phyloP scores from a whole-genome alignment of 345 rosid species.

The Dimocarpus longan region DNA sequence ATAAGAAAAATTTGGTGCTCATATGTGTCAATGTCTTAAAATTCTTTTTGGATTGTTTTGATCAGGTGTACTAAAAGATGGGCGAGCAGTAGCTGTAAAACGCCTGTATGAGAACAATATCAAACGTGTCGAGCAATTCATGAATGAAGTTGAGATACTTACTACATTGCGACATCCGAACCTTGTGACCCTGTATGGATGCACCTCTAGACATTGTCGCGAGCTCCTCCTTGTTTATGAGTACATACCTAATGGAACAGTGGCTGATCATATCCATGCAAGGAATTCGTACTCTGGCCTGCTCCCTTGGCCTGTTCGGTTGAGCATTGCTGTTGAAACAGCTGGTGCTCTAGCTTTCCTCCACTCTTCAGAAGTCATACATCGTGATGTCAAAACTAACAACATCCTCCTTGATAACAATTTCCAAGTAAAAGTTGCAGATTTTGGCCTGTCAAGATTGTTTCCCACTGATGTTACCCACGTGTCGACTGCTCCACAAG shows the following conservation, averaged over 20 bases:
- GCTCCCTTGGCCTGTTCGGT: too few species aligned
- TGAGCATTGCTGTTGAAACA: conserved; percentile 30
- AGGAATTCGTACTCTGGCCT: too few species aligned
- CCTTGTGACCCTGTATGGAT: conserved; percentile 72
- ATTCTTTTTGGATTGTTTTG: conserved; percentile 7
- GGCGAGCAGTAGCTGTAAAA: conserved; percentile 77
- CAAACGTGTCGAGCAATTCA: conserved; percentile 57
- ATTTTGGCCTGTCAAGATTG: conserved; percentile 77
- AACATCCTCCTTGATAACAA: conserved; percentile 12
- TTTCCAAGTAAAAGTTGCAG: conserved; percentile 77
- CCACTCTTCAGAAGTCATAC: conserved; percentile 63
- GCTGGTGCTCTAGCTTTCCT: conserved; percentile 74
- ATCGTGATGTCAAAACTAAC: conserved; percentile 77
- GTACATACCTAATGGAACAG: too few species aligned
- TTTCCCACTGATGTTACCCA: conserved; percentile 74
- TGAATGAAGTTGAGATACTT: conserved; percentile 74
- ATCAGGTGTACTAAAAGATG: conserved; percentile 66
- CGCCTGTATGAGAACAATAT: conserved; percentile 45
- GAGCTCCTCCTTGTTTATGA: conserved; percentile 79
- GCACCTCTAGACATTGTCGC: conserved; percentile 69
- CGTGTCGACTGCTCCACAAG: conserved; percentile 88
- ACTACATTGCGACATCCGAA: conserved; percentile 57
- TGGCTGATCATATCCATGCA: too few species aligned
- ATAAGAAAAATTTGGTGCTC: neutral
- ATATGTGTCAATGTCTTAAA: neutral